Conservation (phyloP, 2,329 filamentous ascomycete species). For the Phialophora verrucosa region DNA sequence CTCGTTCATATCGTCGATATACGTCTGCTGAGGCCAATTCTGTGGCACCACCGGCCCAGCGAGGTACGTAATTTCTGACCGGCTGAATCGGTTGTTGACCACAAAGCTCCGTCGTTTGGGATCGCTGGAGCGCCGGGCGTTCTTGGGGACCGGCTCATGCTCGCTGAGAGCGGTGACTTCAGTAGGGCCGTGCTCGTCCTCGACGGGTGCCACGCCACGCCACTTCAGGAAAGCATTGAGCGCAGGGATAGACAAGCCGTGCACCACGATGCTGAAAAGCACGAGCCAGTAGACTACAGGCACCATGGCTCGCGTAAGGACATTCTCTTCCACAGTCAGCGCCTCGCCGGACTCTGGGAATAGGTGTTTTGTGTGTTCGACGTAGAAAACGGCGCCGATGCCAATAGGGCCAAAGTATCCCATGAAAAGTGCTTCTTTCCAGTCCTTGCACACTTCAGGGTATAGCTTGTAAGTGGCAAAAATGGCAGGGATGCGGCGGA, state of each 20-base stretch:
- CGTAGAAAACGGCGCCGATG: conserved; percentile 88
- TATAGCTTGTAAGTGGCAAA: conserved; percentile 90
- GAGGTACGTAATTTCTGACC: not conserved
- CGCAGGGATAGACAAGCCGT: conserved; percentile 48
- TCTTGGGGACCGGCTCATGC: conserved; percentile 45
- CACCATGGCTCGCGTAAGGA: conserved; percentile 48
- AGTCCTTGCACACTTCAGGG: conserved; percentile 95
- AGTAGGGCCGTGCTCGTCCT: conserved; percentile 43
- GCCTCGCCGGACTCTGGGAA: conserved; percentile 51
- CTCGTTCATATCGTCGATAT: not conserved
- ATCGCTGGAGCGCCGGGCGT: conserved; percentile 41
- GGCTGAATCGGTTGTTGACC: conserved; percentile 46
- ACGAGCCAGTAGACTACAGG: conserved; percentile 57
- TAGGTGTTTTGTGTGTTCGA: conserved; percentile 53
- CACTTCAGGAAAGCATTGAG: conserved; percentile 45
- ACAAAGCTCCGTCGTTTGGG: conserved; percentile 42
- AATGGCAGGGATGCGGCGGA: conserved; percentile 86
- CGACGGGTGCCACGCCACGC: conserved; percentile 41
- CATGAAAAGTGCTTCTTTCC: conserved; percentile 96
- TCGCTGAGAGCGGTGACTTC: conserved; percentile 38
- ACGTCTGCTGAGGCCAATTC: not conserved
- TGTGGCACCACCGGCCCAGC: not conserved
- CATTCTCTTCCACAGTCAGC: conserved; percentile 48
- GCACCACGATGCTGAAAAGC: conserved; percentile 49
- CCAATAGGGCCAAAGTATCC: conserved; percentile 98